Base-by-base conservation (phyloP, 805 yeast species). In the Kodamaea leandrae region DNA sequence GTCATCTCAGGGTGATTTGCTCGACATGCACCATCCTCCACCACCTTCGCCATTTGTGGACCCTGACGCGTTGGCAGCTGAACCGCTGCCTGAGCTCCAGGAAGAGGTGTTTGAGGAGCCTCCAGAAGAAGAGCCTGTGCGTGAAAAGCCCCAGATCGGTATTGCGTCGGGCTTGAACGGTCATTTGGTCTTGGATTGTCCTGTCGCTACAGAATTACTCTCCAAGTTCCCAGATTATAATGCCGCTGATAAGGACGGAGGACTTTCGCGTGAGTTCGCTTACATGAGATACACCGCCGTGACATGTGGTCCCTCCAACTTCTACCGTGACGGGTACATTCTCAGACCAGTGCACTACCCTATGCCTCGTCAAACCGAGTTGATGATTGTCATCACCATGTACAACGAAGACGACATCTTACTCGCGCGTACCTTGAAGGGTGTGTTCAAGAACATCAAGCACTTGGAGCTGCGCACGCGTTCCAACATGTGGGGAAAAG, bases 131-230 rank as follows among this genome's bases (percentile, higher is more conserved):
- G 69, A 62, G 23, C 55, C 62, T 13, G 50, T 53, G 4, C 48
- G 64, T 36, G 53, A 58, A 7, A 63, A 63, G 46, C 65, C 69
- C 12, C 64, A 60, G 32, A 58, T 59, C 20, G 63, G 66, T 14
- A 44, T 56, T 19, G 68, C 68, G 2, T 44, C 61, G 6, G 72
- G 72, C 24, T 58, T 60, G 42, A 64, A 70, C 42, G 96, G 96
- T 42, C 88, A 88, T 55, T 75, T 88, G 57, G 86, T 88, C 24
- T 73, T 88, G 44, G 96, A 88, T 62, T 88, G 95, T 56, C 96
- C 95, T 8, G 90, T 88, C 1, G 81, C 95, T n/a, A 76, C 78
- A 21, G 74, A 78, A 36, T 70, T 88, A 37, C 64, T 84, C 32
- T 50, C 66, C 13, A 69, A 68, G 44, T 68, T 66, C 43, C 72